A percentile compares a stretch with the other conserved stretches of the same genome.
These are phyloP conservation scores for Pyrenula aspistea DNA, from an alignment of 495 filamentous ascomycete species.

Conservation along the genomic window DNA sequence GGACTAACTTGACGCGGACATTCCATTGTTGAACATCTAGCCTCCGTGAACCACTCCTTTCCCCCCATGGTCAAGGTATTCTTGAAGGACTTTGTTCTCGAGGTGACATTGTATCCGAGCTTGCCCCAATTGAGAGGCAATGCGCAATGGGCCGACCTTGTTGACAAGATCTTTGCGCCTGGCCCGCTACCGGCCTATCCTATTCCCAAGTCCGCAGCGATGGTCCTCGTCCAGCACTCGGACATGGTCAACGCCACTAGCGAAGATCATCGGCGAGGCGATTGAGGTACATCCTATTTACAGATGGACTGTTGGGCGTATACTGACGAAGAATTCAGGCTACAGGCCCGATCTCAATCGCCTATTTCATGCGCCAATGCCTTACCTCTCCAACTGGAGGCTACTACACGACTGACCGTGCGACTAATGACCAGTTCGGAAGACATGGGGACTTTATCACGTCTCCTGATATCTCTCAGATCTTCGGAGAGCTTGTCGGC, in stretches of 20 bases:
- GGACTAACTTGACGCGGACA: no score
- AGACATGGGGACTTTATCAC: slow-evolving; percentile 89
- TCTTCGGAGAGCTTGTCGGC: slow-evolving; percentile 88
- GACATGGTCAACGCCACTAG: slow-evolving; percentile 82
- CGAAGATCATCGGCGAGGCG: slow-evolving; percentile 69
- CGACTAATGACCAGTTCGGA: slow-evolving; percentile 68
- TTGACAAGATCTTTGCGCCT: neutral
- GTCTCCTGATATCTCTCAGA: slow-evolving; percentile 91
- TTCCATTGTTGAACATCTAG: no score
- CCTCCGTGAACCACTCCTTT: no score
- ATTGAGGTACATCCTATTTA: slow-evolving; percentile 49
- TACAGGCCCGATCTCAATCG: slow-evolving; percentile 84
- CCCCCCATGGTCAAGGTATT: no score
- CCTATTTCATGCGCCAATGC: slow-evolving; percentile 96
- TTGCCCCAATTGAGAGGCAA: neutral
- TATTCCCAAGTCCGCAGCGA: neutral
- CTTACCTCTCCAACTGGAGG: slow-evolving; percentile 83
- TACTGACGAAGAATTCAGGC: slow-evolving; percentile 23
- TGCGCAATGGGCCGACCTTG: neutral
- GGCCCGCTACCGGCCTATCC: neutral
- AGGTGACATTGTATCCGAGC: no score
- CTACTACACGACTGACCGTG: slow-evolving; percentile 73
- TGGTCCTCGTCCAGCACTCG: neutral
- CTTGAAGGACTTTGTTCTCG: no score
- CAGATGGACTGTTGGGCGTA: neutral